phyloP scores from a whole-genome alignment of 179 eudicot genomes.

The Beta lomatogona region DNA sequence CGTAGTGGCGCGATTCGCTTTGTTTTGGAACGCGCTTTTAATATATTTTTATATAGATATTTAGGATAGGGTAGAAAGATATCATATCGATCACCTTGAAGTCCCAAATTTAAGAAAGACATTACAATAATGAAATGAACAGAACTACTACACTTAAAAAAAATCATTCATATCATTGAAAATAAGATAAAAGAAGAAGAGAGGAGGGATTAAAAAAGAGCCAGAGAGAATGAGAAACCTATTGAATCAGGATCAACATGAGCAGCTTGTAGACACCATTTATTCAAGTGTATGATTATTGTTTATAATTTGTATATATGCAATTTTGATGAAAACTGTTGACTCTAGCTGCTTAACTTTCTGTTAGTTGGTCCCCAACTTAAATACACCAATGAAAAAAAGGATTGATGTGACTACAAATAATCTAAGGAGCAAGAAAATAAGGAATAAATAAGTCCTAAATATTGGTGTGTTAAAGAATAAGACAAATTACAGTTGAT shows the following conservation, averaged over 20 bases:
- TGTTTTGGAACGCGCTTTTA: no score
- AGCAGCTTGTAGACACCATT: slow-evolving; percentile 18
- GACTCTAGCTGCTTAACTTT: neutral
- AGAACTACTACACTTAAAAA: neutral
- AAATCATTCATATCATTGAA: no score
- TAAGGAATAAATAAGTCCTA: slow-evolving; percentile 22
- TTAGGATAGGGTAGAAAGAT: no score
- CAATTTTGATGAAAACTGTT: neutral
- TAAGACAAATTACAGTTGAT: slow-evolving; percentile 28
- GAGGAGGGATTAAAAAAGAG: neutral
- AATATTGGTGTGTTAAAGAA: slow-evolving; percentile 2
- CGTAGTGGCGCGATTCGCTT: accelerated
- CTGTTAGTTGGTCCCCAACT: slow-evolving; percentile 13
- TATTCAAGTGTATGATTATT: no score
- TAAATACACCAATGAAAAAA: slow-evolving; percentile 14
- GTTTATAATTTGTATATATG: neutral
- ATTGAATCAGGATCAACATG: neutral
- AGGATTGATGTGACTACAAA: slow-evolving; percentile 16
- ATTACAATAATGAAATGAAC: no score
- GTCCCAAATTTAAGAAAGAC: no score
- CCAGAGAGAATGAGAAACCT: slow-evolving; percentile 3
- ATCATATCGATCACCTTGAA: no score
- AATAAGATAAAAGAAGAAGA: neutral
- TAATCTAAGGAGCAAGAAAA: slow-evolving; percentile 30
- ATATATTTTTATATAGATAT: accelerated